phyloP scores from a whole-genome alignment of 75 land plant genomes.

The Chamaecyparis obtusa region DNA sequence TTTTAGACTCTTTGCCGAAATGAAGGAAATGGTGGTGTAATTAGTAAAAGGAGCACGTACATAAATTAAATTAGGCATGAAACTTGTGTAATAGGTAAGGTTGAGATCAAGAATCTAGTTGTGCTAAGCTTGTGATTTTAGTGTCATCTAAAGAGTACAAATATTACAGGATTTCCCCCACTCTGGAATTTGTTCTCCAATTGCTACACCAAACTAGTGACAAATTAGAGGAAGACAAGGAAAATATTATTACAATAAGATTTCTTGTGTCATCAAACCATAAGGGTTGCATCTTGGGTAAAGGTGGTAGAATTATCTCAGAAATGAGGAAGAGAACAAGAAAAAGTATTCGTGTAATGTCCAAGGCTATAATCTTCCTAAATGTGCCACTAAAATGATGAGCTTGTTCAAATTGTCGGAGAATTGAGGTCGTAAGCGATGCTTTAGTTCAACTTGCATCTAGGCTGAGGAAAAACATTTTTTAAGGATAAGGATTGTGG shows the following conservation, averaged over 20 bases:
- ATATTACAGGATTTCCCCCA: slow-evolving; percentile 61
- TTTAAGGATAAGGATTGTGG: slow-evolving; percentile 49
- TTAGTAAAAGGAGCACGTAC: slow-evolving; percentile 86
- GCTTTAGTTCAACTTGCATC: slow-evolving; percentile 78
- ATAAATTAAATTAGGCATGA: slow-evolving; percentile 72
- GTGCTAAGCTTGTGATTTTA: slow-evolving; percentile 76
- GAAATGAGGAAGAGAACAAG: slow-evolving; percentile 84
- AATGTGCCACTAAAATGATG: slow-evolving; percentile 60
- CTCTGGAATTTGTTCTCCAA: slow-evolving; percentile 78
- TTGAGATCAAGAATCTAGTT: slow-evolving; percentile 57
- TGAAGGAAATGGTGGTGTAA: slow-evolving; percentile 91
- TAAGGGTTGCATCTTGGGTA: slow-evolving; percentile 88
- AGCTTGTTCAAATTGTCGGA: slow-evolving; percentile 85
- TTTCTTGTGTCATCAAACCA: slow-evolving; percentile 83
- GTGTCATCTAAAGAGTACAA: slow-evolving; percentile 68
- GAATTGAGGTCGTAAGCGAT: slow-evolving; percentile 62
- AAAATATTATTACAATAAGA: slow-evolving; percentile 48
- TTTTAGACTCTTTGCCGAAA: too few relatives aligned
- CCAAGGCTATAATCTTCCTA: slow-evolving; percentile 74
- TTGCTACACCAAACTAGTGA: slow-evolving; percentile 65
- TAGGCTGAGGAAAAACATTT: slow-evolving; percentile 67
- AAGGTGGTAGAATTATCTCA: slow-evolving; percentile 90
- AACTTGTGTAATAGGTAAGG: slow-evolving; percentile 77
- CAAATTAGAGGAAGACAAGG: slow-evolving; percentile 51
- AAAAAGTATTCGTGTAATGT: slow-evolving; percentile 73